These are phyloP conservation scores for Plasmopara halstedii DNA, from an alignment of 352 stramenopile genomes.

Conservation along the genomic window DNA sequence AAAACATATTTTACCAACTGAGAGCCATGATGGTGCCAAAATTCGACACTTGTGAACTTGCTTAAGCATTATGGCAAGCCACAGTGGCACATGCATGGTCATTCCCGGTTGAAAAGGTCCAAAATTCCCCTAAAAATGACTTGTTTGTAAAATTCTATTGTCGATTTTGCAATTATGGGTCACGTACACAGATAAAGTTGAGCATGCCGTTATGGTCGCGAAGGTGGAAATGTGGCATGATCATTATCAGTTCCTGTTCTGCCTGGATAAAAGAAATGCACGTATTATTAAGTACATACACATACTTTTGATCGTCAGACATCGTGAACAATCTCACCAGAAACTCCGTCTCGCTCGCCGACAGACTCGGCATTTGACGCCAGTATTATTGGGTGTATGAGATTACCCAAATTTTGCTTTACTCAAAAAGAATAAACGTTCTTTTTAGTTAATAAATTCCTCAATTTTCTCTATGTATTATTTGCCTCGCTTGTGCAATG, in stretches of 20 bases:
- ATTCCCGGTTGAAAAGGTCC: constrained; percentile 85
- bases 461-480: no score
- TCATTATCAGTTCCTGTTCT: constrained; percentile 81
- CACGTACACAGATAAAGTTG: constrained; percentile 69
- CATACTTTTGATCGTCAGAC: background rate
- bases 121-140: constrained; percentile 56
- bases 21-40: constrained; percentile 74
- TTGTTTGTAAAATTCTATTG: constrained; percentile 4
- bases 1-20: constrained; percentile 34
- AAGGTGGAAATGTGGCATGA: constrained; percentile 82
- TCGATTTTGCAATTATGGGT: constrained; percentile 1
- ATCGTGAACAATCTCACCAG: constrained; percentile 28
- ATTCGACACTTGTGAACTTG: constrained; percentile 86
- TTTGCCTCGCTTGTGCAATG: background rate
- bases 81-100: constrained; percentile 75
- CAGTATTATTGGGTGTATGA: constrained; percentile 3
- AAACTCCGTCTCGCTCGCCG: constrained; percentile 76
- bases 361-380: constrained; percentile 23
- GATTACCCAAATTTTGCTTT: constrained; percentile 2
- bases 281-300: background rate
- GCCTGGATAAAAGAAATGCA: constrained; percentile 27
- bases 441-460: no score
- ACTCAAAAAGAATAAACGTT: no score
- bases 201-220: constrained; percentile 68
- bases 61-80: constrained; percentile 86